Percentiles rank a stretch among this genome's conserved stretches.
phyloP scores from a whole-genome alignment of 257 asterid species.

The Paraleonurus japonicus region DNA sequence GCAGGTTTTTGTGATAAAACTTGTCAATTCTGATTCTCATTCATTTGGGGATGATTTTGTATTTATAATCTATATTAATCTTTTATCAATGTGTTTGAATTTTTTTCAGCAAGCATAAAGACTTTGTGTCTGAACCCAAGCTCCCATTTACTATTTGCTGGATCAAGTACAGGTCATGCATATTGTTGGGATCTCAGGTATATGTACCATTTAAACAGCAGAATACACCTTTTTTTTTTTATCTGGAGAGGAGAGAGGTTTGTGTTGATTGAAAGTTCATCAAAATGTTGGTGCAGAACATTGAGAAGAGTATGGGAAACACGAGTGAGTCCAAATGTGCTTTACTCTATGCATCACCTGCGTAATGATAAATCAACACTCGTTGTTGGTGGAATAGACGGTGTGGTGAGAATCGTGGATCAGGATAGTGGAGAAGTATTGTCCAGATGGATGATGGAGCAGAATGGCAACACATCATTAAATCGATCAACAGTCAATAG shows the following conservation, averaged over 20 bases:
- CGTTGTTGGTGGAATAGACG: conserved; percentile 91
- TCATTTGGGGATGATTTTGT: conserved; percentile 11
- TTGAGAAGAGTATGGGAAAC: conserved; percentile 60
- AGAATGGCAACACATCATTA: conserved; percentile 25
- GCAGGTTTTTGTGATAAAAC: conserved; percentile 50
- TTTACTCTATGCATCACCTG: conserved; percentile 74
- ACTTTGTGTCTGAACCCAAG: conserved; percentile 66
- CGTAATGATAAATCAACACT: conserved; percentile 59
- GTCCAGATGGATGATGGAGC: conserved; percentile 62
- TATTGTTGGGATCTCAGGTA: conserved; percentile 96
- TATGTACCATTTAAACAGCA: not conserved
- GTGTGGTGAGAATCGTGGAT: conserved; percentile 70
- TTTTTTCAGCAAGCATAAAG: conserved; percentile 51
- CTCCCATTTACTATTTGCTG: conserved; percentile 67
- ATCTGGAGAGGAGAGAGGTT: not conserved
- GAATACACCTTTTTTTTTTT: not conserved
- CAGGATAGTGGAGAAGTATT: conserved; percentile 70
- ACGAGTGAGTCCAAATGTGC: conserved; percentile 69
- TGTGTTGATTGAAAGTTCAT: not conserved
- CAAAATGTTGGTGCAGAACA: conserved; percentile 38
- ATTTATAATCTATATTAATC: conserved; percentile 19
- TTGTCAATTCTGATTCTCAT: not conserved
- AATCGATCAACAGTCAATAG: conserved; percentile 30
- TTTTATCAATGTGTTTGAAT: conserved; percentile 11
- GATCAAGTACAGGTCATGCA: conserved; percentile 76